Evolutionary conservation across 2,329 filamentous ascomycete species (phyloP).

Genomic region (Aspergillaceae sp.): DNA sequence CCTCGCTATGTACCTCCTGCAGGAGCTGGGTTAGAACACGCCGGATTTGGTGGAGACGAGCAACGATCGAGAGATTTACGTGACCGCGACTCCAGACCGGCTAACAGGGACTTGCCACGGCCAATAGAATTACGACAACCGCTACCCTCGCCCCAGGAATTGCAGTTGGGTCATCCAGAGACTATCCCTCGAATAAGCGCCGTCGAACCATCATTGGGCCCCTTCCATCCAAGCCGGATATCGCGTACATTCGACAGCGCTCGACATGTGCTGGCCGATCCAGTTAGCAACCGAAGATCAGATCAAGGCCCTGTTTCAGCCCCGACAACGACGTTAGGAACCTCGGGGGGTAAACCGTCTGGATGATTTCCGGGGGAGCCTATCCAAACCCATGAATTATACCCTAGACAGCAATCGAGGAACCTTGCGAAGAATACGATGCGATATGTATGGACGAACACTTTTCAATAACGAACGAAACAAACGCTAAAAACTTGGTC

Average conservation of each 20-base stretch:
- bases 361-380: slow-evolving; percentile 5
- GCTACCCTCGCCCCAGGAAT: slow-evolving; percentile 21
- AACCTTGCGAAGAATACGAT: not conserved
- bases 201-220: slow-evolving; percentile 15
- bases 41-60: not conserved
- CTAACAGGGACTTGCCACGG: slow-evolving; percentile 20
- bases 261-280: slow-evolving; percentile 16
- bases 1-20: slow-evolving; percentile 13
- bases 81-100: slow-evolving; percentile 12
- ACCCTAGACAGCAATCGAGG: not conserved
- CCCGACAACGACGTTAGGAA: slow-evolving; percentile 13
- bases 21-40: not conserved
- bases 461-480: too few species aligned
- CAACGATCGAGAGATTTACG: slow-evolving; percentile 14
- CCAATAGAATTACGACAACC: slow-evolving; percentile 20
- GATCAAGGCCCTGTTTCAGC: slow-evolving; percentile 14
- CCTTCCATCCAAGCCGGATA: slow-evolving; percentile 15
- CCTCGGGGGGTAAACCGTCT: slow-evolving; percentile 11
- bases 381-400: too few species aligned
- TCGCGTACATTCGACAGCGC: slow-evolving; percentile 18
- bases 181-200: slow-evolving; percentile 17
- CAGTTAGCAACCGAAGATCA: slow-evolving; percentile 8
- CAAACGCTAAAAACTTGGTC: too few species aligned
- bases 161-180: slow-evolving; percentile 22
- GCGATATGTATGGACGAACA: too few species aligned